phyloP scores from a whole-genome alignment of 257 asterid genomes.

The Anisodus tanguticus region DNA sequence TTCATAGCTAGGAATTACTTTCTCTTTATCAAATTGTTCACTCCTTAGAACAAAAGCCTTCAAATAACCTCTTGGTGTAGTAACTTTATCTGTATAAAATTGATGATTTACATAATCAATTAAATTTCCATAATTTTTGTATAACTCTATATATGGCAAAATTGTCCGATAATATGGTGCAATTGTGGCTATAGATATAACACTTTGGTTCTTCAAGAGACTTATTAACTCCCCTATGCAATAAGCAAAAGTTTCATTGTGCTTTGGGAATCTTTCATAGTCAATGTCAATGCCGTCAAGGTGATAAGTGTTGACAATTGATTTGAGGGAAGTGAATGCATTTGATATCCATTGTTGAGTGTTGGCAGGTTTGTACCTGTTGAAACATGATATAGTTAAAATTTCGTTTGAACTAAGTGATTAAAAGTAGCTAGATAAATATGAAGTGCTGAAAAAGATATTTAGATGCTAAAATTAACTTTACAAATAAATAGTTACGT shows the following conservation, averaged over 20 bases:
- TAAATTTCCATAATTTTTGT: constrained; percentile 40
- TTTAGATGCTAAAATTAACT: neutral
- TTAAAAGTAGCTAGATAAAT: neutral
- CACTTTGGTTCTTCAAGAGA: constrained; percentile 57
- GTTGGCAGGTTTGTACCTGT: constrained; percentile 60
- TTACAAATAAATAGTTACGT: too few species aligned
- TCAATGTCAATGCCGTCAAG: constrained; percentile 78
- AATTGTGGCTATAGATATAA: constrained; percentile 60
- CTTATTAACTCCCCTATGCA: constrained; percentile 72
- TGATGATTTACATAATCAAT: constrained; percentile 74
- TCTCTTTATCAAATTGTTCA: constrained; percentile 42
- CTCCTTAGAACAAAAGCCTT: constrained; percentile 53
- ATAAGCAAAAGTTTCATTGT: constrained; percentile 51
- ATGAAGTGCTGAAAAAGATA: rapidly evolving
- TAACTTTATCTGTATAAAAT: constrained; percentile 64
- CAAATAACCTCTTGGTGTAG: constrained; percentile 47
- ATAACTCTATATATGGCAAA: constrained; percentile 52
- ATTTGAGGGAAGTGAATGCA: constrained; percentile 58
- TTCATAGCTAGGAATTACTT: constrained; percentile 71
- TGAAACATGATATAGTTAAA: constrained; percentile 27
- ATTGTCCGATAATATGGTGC: constrained; percentile 65
- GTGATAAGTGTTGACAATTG: constrained; percentile 49
- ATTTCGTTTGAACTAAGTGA: neutral
- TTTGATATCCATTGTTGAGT: constrained; percentile 58
- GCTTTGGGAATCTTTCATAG: constrained; percentile 57